Percentiles rank a stretch among this genome's conserved stretches.
These are phyloP conservation scores for Podaxis pistillaris DNA, from an alignment of 768 basidiomycete genomes.

Conservation along the genomic window DNA sequence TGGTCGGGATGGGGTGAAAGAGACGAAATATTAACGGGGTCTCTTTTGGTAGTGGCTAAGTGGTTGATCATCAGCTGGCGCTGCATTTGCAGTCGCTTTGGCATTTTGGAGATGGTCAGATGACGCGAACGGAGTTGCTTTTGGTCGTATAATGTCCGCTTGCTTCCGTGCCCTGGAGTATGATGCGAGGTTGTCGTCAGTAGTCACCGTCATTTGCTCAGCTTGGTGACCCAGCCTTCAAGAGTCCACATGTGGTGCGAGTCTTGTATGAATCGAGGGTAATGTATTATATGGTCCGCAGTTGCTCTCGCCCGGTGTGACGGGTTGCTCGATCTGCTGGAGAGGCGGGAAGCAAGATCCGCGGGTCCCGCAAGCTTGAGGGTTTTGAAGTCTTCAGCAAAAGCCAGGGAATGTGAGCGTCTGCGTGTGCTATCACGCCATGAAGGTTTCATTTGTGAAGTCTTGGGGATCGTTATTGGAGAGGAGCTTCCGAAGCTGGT, in stretches of 20 bases:
- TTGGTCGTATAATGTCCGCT: not conserved
- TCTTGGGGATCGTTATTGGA: too few species aligned
- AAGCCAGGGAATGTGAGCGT: too few species aligned
- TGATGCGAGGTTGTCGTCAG: not conserved
- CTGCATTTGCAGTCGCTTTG: not conserved
- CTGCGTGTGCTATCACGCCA: too few species aligned
- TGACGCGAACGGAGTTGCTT: not conserved
- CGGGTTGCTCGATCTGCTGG: not conserved
- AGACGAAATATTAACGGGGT: not conserved
- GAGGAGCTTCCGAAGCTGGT: too few species aligned
- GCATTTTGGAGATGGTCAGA: not conserved
- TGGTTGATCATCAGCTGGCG: not conserved
- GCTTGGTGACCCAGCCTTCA: not conserved
- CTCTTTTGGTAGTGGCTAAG: not conserved
- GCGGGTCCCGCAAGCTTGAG: too few species aligned
- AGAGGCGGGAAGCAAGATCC: not conserved
- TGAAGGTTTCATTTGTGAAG: too few species aligned
- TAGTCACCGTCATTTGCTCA: not conserved
- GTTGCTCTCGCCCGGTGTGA: not conserved
- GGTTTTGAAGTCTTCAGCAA: too few species aligned
- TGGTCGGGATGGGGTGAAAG: not conserved
- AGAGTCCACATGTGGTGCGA: not conserved
- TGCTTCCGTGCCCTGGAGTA: not conserved
- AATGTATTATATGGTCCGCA: too few species aligned
- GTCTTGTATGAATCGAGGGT: not conserved